Evolutionary conservation across 2,329 filamentous ascomycete genomes (phyloP), one percentile per base, ranked within the genome.

Genomic region (Zymoseptoria crescenta): DNA sequence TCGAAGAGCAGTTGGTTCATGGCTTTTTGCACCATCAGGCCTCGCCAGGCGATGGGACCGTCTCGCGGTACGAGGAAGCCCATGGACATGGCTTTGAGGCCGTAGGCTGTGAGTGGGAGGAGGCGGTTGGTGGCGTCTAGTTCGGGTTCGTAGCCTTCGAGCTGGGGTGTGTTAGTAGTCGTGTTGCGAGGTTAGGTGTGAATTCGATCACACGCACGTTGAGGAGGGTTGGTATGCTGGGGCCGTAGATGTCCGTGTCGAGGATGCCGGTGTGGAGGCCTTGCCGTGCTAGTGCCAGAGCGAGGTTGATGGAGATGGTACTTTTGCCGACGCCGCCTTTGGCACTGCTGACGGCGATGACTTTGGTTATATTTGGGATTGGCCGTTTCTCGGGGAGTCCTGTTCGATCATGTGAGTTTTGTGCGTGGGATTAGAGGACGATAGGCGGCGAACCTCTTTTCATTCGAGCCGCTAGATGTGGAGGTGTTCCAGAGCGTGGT

Each of bases 271-370:
- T 84, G 57, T 89, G 84, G 64, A 92, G 84, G 16, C 93, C 93
- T 58, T 85, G 84, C 49, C 88, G 85, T 2, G 93, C 91, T 71
- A 96, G 90, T 4, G 92, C 85, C 0, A 99, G 80, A 0, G 94
- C 89, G 24, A 99, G 80, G 69, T 99, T 99, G 89, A 89, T 88
- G 60, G 93, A 87, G 51, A 97, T 86, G 7, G 94, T 99, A 67
- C 91, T 96, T 73, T 99, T 99, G 1, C 94, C 94, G 0, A 99
- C 94, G n/a, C 94, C 94, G 2, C 94, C 94, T 72, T 99, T 99
- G 13, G 94, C 94, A 1, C 92, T 97, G 3, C 91, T 96, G 13
- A 99, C 90, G n/a, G 92, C 91, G 60, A 99, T 84, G n/a, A 96
- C 86, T 72, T 96, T 96, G 65, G 85, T 83, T 24, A 99, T 93